These are phyloP conservation scores for Sclerotinia subarctica DNA, from an alignment of 2,329 filamentous ascomycete species.

Conservation along the genomic window DNA sequence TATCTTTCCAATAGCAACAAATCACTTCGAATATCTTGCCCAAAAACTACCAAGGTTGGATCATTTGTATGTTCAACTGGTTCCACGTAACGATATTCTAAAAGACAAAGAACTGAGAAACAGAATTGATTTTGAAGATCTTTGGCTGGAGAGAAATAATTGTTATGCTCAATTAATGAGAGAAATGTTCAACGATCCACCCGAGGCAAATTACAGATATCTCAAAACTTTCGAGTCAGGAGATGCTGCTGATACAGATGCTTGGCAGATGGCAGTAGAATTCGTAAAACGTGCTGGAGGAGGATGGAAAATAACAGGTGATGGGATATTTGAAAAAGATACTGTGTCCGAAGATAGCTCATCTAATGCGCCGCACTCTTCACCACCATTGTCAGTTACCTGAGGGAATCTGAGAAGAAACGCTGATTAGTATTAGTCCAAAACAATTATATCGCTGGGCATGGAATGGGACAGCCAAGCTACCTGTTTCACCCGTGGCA, in stretches of 20 bases:
- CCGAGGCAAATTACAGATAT: slow-evolving; percentile 42
- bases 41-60: slow-evolving; percentile 50
- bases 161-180: slow-evolving; percentile 35
- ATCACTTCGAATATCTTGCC: slow-evolving; percentile 54
- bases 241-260: slow-evolving; percentile 46
- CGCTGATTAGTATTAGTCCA: slow-evolving; percentile 27
- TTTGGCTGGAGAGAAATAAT: slow-evolving; percentile 37
- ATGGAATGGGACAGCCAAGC: slow-evolving; percentile 32
- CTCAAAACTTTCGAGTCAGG: slow-evolving; percentile 50
- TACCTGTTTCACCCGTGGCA: slow-evolving; percentile 31
- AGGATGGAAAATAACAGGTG: slow-evolving; percentile 45
- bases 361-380: not conserved
- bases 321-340: slow-evolving; percentile 46
- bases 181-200: slow-evolving; percentile 34
- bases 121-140: slow-evolving; percentile 30
- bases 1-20: slow-evolving; percentile 62
- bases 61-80: slow-evolving; percentile 53
- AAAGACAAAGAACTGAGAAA: slow-evolving; percentile 1
- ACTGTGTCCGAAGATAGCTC: not conserved
- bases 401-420: slow-evolving; percentile 18
- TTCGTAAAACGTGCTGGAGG: slow-evolving; percentile 41
- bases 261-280: slow-evolving; percentile 47
- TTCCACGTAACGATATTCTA: slow-evolving; percentile 41
- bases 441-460: slow-evolving; percentile 32
- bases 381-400: slow-evolving; percentile 33